Evolutionary conservation across 1,284 basidiomycete species (phyloP).

Genomic region (Cutaneotrichosporon cavernicola): DNA sequence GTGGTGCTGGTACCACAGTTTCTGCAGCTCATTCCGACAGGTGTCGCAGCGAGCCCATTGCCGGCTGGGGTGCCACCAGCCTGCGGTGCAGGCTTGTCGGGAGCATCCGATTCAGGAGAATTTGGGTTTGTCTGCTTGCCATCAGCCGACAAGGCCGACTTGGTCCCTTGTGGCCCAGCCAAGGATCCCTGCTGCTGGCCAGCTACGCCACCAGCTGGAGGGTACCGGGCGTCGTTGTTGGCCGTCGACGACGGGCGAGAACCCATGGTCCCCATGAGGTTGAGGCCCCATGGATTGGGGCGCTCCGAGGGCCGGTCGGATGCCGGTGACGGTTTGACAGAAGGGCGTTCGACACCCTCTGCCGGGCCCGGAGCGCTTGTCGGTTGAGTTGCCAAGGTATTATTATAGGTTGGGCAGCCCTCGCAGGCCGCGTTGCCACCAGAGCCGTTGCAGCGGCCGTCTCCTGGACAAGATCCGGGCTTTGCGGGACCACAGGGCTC

Average conservation of each 20-base stretch:
- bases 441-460: conserved; percentile 90
- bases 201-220: neutral
- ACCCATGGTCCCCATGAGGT: conserved; percentile 11
- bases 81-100: conserved; percentile 16
- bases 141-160: neutral
- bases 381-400: conserved; percentile 54
- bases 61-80: conserved; percentile 24
- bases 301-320: conserved; percentile 15
- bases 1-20: conserved; percentile 94
- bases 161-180: neutral
- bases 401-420: conserved; percentile 93
- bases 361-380: conserved; percentile 20
- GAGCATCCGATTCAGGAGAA: conserved; percentile 26
- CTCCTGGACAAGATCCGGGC: conserved; percentile 83
- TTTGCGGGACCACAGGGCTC: conserved; percentile 31
- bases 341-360: conserved; percentile 48
- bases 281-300: conserved; percentile 29
- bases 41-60: conserved; percentile 53
- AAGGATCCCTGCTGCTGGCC: neutral
- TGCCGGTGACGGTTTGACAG: conserved; percentile 17
- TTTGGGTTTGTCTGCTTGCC: conserved; percentile 5
- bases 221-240: conserved; percentile 11
- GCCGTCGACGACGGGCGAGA: conserved; percentile 3
- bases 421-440: conserved; percentile 86
- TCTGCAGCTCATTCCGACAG: conserved; percentile 79